Evolutionary conservation across 306 rosid genomes (phyloP).

Genomic region (Citrullus amarus): DNA sequence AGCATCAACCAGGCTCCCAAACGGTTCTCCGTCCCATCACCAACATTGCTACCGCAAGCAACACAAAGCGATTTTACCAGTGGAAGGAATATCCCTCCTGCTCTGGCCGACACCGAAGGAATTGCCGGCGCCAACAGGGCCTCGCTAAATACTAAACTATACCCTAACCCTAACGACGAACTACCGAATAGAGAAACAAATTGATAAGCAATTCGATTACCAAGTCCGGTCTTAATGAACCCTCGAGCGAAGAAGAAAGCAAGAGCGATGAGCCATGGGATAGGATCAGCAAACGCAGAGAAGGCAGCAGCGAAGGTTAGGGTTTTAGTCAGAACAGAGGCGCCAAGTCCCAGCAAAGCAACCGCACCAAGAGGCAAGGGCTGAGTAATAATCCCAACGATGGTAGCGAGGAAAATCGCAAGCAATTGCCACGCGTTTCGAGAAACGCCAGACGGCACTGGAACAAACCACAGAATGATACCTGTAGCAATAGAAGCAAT

Average conservation of each 20-base stretch:
- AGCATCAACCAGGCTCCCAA: constrained; percentile 96
- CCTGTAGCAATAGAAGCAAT: constrained; percentile 74
- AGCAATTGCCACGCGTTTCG: constrained; percentile 79
- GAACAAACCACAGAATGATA: constrained; percentile 65
- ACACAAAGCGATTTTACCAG: constrained; percentile 78
- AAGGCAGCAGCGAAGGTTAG: constrained; percentile 76
- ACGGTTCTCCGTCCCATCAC: constrained; percentile 74
- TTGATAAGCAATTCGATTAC: constrained; percentile 83
- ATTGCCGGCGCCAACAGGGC: constrained; percentile 90
- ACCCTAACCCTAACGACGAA: constrained; percentile 87
- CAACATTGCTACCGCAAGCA: constrained; percentile 89
- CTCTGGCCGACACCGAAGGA: constrained; percentile 88
- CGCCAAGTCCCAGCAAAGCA: constrained; percentile 74
- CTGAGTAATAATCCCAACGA: constrained; percentile 86
- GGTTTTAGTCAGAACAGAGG: constrained; percentile 80
- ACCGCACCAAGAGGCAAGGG: constrained; percentile 95
- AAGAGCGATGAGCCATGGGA: constrained; percentile 89
- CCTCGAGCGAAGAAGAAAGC: constrained; percentile 98
- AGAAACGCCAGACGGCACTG: constrained; percentile 69
- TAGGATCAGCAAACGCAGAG: constrained; percentile 92
- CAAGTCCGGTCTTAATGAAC: constrained; percentile 87
- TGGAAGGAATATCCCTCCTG: constrained; percentile 91
- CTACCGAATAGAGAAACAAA: constrained; percentile 86
- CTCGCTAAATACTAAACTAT: constrained; percentile 90
- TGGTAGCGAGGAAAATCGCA: constrained; percentile 80